A percentile compares a stretch with the other conserved stretches of the same genome.
phyloP scores from a whole-genome alignment of 345 rosid species.

The Isatis tinctoria region DNA sequence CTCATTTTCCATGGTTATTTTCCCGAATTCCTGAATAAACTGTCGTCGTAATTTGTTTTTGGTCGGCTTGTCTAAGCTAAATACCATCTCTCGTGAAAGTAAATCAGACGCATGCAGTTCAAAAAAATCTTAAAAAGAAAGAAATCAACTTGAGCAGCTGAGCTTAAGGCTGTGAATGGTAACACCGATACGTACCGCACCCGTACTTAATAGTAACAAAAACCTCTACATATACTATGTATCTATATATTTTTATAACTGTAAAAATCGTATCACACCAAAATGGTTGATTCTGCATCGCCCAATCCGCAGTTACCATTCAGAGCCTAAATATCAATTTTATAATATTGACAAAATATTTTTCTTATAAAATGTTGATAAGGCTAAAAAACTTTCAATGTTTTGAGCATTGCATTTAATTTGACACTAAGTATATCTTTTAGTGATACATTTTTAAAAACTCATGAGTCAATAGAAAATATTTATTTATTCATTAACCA shows the following conservation, averaged over 20 bases:
- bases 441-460: not conserved
- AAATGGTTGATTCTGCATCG: too few species aligned
- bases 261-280: too few species aligned
- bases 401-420: not conserved
- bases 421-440: not conserved
- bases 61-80: not conserved
- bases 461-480: too few species aligned
- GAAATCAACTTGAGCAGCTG: not conserved
- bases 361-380: not conserved
- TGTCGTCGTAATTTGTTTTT: not conserved
- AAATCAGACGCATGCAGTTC: not conserved
- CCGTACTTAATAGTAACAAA: too few species aligned
- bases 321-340: not conserved
- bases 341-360: not conserved
- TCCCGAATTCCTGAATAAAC: not conserved
- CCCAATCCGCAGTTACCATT: too few species aligned
- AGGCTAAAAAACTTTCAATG: not conserved
- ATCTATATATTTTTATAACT: too few species aligned
- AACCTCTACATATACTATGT: too few species aligned
- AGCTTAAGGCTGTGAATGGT: too few species aligned
- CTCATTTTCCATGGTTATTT: not conserved
- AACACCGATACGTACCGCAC: too few species aligned
- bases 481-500: conserved; percentile 3
- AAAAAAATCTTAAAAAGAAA: not conserved
- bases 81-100: not conserved